Percentiles rank a stretch among this genome's conserved stretches.
These are phyloP conservation scores for Pseudonectria buxi DNA, from an alignment of 2,329 filamentous ascomycete species.

Conservation along the genomic window DNA sequence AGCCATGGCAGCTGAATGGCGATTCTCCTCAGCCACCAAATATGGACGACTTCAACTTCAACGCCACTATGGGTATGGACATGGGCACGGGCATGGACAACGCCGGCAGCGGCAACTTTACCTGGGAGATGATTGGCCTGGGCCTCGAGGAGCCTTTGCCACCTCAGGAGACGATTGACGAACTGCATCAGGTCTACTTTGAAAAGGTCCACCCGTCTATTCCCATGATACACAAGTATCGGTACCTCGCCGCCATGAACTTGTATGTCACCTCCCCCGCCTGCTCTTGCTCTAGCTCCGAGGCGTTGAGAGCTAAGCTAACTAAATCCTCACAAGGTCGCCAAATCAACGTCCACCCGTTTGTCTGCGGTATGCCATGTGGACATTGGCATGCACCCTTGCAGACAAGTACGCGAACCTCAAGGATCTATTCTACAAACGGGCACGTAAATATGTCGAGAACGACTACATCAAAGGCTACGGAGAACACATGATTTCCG, in stretches of 20 bases:
- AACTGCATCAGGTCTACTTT: constrained; percentile 85
- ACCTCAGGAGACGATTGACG: constrained; percentile 62
- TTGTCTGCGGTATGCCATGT: constrained; percentile 88
- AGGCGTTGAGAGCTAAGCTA: constrained; percentile 1
- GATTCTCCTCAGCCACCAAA: constrained; percentile 45
- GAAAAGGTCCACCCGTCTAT: constrained; percentile 79
- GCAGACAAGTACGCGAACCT: constrained; percentile 73
- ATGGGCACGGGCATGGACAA: constrained; percentile 44
- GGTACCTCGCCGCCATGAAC: constrained; percentile 84
- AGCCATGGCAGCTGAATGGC: constrained; percentile 48
- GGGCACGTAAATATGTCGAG: constrained; percentile 85
- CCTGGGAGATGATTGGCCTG: constrained; percentile 69
- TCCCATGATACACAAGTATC: constrained; percentile 83
- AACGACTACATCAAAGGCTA: constrained; percentile 86
- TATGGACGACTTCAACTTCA: constrained; percentile 55
- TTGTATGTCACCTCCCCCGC: constrained; percentile 43
- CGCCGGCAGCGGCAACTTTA: constrained; percentile 52
- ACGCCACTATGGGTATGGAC: constrained; percentile 40
- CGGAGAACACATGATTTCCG: constrained; percentile 79
- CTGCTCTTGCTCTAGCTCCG: neutral
- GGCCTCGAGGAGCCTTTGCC: constrained; percentile 54
- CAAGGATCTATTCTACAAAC: constrained; percentile 83
- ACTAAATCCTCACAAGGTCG: constrained; percentile 38
- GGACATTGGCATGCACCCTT: constrained; percentile 84
- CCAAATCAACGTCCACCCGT: constrained; percentile 80